Percentiles rank a stretch among this genome's conserved stretches.
These are phyloP conservation scores for Endotrypanum monterogeii DNA, from an alignment of 208 protist species.

Conservation along the genomic window DNA sequence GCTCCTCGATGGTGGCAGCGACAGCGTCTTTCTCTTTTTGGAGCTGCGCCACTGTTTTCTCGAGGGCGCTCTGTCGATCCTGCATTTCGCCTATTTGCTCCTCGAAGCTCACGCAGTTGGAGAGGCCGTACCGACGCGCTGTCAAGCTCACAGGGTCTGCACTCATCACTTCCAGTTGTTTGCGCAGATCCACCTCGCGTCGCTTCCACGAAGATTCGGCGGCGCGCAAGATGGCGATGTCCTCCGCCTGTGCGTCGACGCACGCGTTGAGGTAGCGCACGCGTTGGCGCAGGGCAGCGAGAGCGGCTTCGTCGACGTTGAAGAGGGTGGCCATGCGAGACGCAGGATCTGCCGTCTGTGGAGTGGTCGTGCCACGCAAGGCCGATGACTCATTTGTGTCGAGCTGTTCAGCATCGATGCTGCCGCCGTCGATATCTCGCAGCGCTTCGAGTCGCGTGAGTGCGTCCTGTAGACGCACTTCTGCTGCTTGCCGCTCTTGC, in stretches of 20 bases:
- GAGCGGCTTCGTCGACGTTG: constrained; percentile 16
- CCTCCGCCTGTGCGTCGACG: constrained; percentile 39
- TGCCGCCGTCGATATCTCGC: constrained; percentile 4
- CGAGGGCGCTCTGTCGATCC: constrained; percentile 15
- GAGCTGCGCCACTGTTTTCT: background rate
- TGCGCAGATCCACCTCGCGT: constrained; percentile 60
- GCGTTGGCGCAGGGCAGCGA: constrained; percentile 22
- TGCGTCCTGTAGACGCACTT: constrained; percentile 44
- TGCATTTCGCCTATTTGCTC: constrained; percentile 46
- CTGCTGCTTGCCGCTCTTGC: constrained; percentile 53
- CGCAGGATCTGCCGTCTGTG: constrained; percentile 1
- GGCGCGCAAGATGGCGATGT: constrained; percentile 42
- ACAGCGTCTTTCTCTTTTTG: constrained; percentile 16
- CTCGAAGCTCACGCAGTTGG: constrained; percentile 53
- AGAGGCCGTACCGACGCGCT: constrained; percentile 75
- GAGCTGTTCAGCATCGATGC: background rate
- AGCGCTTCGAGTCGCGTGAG: constrained; percentile 20
- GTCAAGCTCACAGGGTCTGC: constrained; percentile 68
- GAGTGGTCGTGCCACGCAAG: background rate
- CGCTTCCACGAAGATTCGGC: constrained; percentile 50
- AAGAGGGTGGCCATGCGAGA: constrained; percentile 14
- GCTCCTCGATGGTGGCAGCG: constrained; percentile 1
- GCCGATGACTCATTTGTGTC: background rate
- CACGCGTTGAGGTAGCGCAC: constrained; percentile 36
- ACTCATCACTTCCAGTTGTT: constrained; percentile 60